Evolutionary conservation across 2,329 filamentous ascomycete genomes (phyloP).

Genomic region (Fusarium torreyae): DNA sequence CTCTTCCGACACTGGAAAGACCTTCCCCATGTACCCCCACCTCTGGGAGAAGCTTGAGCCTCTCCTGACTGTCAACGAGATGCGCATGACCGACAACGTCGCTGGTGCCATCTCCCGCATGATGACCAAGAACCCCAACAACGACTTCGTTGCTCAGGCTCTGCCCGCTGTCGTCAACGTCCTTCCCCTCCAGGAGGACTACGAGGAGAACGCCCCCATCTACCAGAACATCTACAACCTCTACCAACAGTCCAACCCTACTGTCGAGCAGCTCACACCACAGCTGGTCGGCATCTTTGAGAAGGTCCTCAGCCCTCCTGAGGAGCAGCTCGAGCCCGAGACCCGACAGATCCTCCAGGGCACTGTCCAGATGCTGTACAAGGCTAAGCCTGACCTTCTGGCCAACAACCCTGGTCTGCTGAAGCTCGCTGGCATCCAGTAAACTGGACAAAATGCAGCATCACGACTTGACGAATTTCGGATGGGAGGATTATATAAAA

Average conservation of each 20-base stretch:
- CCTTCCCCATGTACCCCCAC: conserved; percentile 81
- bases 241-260: conserved; percentile 79
- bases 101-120: conserved; percentile 92
- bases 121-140: conserved; percentile 90
- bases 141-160: conserved; percentile 84
- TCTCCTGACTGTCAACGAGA: conserved; percentile 82
- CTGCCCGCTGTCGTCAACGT: conserved; percentile 84
- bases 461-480: conserved; percentile 39
- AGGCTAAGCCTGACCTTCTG: conserved; percentile 54
- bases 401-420: conserved; percentile 53
- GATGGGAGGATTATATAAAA: conserved; percentile 31
- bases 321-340: conserved; percentile 82
- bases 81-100: conserved; percentile 91
- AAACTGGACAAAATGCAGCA: conserved; percentile 25
- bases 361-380: conserved; percentile 68
- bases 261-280: conserved; percentile 78
- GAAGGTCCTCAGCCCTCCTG: conserved; percentile 78
- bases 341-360: conserved; percentile 77
- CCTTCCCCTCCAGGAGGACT: conserved; percentile 92
- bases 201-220: conserved; percentile 94
- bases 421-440: conserved; percentile 52
- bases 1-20: conserved; percentile 78
- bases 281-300: conserved; percentile 80
- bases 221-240: conserved; percentile 92
- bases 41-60: conserved; percentile 91